Percentiles rank a stretch among this genome's conserved stretches.
phyloP scores from a whole-genome alignment of 208 protist genomes.

The Acanthamoeba healyi region DNA sequence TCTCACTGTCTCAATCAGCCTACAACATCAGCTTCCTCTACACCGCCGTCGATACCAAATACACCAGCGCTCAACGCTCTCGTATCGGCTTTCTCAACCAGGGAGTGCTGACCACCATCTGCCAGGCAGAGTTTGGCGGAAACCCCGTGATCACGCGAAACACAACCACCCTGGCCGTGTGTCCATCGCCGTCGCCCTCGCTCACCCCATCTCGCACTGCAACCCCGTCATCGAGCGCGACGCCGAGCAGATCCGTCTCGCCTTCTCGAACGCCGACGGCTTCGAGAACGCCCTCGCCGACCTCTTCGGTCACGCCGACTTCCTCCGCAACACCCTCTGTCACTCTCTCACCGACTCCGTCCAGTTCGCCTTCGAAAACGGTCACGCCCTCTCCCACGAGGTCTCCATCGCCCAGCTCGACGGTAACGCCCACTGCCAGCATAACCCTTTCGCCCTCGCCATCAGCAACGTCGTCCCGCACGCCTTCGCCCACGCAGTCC shows the following conservation, averaged over 20 bases:
- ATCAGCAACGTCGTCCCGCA: not conserved
- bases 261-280: too few relatives aligned
- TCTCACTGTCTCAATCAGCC: not conserved
- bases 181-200: not conserved
- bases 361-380: too few relatives aligned
- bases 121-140: not conserved
- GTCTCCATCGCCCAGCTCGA: too few relatives aligned
- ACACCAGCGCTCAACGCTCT: not conserved
- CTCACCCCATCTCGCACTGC: not conserved
- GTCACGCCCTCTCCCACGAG: too few relatives aligned
- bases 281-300: not conserved
- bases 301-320: not conserved
- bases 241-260: too few relatives aligned
- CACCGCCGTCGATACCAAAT: not conserved
- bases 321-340: too few relatives aligned
- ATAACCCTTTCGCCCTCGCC: too few relatives aligned
- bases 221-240: too few relatives aligned
- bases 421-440: not conserved
- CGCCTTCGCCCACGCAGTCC: not conserved
- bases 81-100: not conserved
- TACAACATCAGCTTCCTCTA: not conserved
- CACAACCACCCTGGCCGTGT: not conserved
- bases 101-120: not conserved
- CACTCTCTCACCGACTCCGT: too few relatives aligned
- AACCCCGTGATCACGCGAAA: not conserved